Percentiles rank a stretch among this genome's conserved stretches.
These are phyloP conservation scores for Chytriomyces sp. DNA, from an alignment of 192 early-diverging fungal species.

Conservation along the genomic window DNA sequence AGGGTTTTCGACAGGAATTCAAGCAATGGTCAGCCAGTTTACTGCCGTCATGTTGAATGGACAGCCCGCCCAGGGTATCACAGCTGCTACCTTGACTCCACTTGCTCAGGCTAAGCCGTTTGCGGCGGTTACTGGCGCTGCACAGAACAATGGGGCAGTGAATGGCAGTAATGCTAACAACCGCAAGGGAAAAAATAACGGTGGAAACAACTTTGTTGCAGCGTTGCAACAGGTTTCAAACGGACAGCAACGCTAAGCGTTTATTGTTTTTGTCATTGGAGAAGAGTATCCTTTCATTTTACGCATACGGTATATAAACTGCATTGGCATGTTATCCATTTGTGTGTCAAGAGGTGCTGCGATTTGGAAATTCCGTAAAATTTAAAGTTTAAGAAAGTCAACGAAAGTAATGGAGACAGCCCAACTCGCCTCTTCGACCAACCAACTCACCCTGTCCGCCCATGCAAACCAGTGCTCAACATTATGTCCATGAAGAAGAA, in stretches of 20 bases:
- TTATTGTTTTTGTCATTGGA: no score
- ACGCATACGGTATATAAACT: no score
- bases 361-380: no score
- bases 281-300: no score
- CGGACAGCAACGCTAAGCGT: no score
- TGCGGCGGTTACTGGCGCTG: neutral
- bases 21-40: slow-evolving; percentile 39
- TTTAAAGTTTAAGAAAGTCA: no score
- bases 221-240: no score
- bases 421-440: no score
- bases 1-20: slow-evolving; percentile 34
- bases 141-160: neutral
- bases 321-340: no score
- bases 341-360: no score
- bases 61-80: neutral
- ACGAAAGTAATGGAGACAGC: no score
- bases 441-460: neutral
- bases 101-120: neutral
- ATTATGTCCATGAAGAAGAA: slow-evolving; percentile 88
- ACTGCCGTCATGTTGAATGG: neutral
- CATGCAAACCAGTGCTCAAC: slow-evolving; percentile 64
- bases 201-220: neutral
- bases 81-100: neutral
- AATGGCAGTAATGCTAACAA: neutral
- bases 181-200: neutral